Evolutionary conservation across 148 eudicot species (phyloP), one percentile per base, ranked within the genome.

Genomic region (Simmondsia chinensis): DNA sequence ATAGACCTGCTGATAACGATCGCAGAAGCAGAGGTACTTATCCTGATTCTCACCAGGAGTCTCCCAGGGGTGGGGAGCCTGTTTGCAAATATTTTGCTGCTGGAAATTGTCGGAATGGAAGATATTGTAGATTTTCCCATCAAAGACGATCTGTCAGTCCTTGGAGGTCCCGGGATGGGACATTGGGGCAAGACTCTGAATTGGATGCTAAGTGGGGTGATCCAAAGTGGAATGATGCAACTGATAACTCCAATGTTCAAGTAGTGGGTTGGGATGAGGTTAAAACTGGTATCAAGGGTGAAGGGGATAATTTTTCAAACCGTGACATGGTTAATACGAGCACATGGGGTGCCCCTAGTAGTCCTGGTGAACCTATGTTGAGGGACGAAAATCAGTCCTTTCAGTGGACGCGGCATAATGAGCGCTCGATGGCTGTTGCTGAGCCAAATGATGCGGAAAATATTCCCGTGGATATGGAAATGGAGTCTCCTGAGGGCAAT

Each of bases 21-120:
- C 52, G 42, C 29, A 56, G 51, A 33, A 32, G 24, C 17, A 54
- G 49, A 49, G 59, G 43, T 43, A 23, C 49, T 18, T 54, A 41
- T 54, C 33, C 35, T 23, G 48, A 45, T 44, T 36, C 55, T 38
- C 61, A 54, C 26, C 38, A 38, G 21, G 74, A 63, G 37, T 57
- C 69, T 25, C 37, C 26, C 24, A 63, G 37, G 51, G 48, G 58
- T 43, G 46, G 23, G 35, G 68, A 39, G 28, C 24, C 52, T 31
- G 15, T 50, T 9, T 69, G 74, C 65, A 69, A 69, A 44, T 63
- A 57, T 44, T 69, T 63, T 54, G 69, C 74, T 30, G 55, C 69
- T 1, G 74, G 74, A 43, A 58, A 54, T 63, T 69, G 74, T 36
- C 46, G 48, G 10, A 58, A 69, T 49, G 74, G 69, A 42, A 63